Base-by-base conservation (phyloP, 2,329 filamentous ascomycete species). In the Aspergillaceae sp. region DNA sequence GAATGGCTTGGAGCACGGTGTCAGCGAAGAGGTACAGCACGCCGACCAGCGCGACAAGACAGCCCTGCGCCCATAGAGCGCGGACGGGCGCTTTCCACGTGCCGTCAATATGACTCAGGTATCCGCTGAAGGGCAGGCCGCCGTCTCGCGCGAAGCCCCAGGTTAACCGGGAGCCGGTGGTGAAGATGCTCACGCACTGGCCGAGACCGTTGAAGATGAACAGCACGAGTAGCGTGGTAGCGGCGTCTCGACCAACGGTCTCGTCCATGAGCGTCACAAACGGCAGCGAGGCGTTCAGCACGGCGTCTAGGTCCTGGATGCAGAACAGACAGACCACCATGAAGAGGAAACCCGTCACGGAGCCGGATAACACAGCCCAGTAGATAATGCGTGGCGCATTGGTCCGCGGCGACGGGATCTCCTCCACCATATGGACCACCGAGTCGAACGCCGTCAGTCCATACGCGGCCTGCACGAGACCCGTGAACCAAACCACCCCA, bases 361-460 rank as follows among this genome's bases (percentile, higher is more conserved):
- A 72, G 32, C 74, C 70, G n/a, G 68, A 67, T 0, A 71, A 49
- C 1, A 79, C 73, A 0, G 76, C 72, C 11, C 78, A 66, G 65
- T 71, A 78, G 50, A 79, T 77, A 3, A 74, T 70, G 10, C 65
- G 65, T 0, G 77, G 77, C 0, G 71, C 73, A 46, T 76, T 77
- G 33, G 62, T 71, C 29, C 74, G 62, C 1, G 77, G 76, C 3
- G 67, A 61, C 1, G 76, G 76, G 1, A 79, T 75, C 53, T 79
- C 76, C 51, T 80, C 77, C 2, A 77, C 73, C 66, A 80, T 72
- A 56, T 80, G 77, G 34, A 79, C 77, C 32, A 77, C 76, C 0
- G 76, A 74, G 53, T 80, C 77, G 50, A 80, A 79, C 1, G 76
- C 77, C 0, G 75, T 78, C 10, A 78, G 60, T 2, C 74, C 77